A percentile compares a stretch with the other conserved stretches of the same genome.
These are phyloP conservation scores for Penicillium expansum DNA, from an alignment of 2,329 filamentous ascomycete species.

Conservation along the genomic window DNA sequence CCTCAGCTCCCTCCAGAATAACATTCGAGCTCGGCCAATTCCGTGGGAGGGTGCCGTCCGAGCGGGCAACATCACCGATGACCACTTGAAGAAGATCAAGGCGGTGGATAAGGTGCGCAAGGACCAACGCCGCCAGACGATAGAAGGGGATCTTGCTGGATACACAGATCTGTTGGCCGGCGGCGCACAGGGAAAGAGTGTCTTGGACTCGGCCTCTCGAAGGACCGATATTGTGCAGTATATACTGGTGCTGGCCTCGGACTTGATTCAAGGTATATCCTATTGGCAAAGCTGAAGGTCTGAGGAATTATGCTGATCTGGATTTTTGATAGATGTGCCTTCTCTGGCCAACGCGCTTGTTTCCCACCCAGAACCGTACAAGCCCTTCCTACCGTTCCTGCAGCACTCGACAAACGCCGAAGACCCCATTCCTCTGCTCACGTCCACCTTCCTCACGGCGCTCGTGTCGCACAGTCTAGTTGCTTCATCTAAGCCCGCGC, in stretches of 20 bases:
- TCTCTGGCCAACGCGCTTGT: conserved; percentile 73
- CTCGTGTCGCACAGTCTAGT: conserved; percentile 67
- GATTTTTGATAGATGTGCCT: conserved; percentile 65
- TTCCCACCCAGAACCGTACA: conserved; percentile 65
- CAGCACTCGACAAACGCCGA: conserved; percentile 79
- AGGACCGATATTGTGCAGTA: conserved; percentile 92
- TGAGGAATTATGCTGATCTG: background rate
- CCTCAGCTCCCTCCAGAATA: conserved; percentile 84
- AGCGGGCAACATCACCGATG: conserved; percentile 88
- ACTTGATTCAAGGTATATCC: conserved; percentile 74
- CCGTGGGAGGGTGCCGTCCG: conserved; percentile 96
- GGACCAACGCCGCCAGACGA: conserved; percentile 78
- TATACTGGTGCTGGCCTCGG: conserved; percentile 81
- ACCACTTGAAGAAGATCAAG: conserved; percentile 92
- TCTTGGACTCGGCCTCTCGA: conserved; percentile 81
- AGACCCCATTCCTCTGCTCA: conserved; percentile 84
- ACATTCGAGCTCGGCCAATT: conserved; percentile 92
- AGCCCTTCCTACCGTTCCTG: conserved; percentile 80
- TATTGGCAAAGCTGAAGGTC: background rate
- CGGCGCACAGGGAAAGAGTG: conserved; percentile 61
- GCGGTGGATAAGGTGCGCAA: conserved; percentile 94
- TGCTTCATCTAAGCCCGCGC: conserved; percentile 57
- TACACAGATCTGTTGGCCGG: conserved; percentile 82
- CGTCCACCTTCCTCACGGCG: conserved; percentile 79
- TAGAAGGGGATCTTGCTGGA: conserved; percentile 74